Evolutionary conservation across 768 basidiomycete species (phyloP), one percentile per base, ranked within the genome.

Genomic region (Imleria badia): DNA sequence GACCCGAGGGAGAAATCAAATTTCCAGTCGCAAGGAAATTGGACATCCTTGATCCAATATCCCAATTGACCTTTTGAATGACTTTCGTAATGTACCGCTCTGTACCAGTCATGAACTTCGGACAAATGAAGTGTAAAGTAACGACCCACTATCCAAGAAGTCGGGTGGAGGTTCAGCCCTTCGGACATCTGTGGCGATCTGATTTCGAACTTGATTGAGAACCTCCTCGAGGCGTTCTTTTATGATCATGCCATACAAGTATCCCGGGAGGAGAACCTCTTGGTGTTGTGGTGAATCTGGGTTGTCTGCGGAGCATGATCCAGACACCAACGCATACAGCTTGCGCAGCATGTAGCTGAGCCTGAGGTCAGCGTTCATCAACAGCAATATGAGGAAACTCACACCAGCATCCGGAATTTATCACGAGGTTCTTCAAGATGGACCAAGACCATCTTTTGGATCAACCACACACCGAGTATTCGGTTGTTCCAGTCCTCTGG

Each of bases 221-320:
- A 85, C 85, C 69, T 98, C 97, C 61, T 98, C 96, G 55, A 98
- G 79, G 56, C 91, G 85, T 72, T 99, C 97, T 73, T 97, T 98
- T 76, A 99, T 90, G 65, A 98, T 97, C 91, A 96, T 98, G 45
- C 86, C 87, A 68, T 97, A 98, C 22, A 99, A 71, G 60, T 78
- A 84, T 30, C 97, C 97, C 1, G 97, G 97, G 6, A 98, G 83
- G 13, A 99, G 81, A 44, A 96, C 94, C 67, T 99, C 97, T 70
- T 99, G 97, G 66, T 98, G 92, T 68, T 98, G 96, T 55, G 97
- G 94, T 1, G 95, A 98, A 79, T 99, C 97, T 6, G 97, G 95
- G 68, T 98, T 98, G 75, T 99, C 97, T 47, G 89, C 81, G 62
- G 89, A 90, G 61, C 92, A 97, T 40, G 87, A 83, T 40, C 88